Conservation (phyloP, 1,284 basidiomycete species). For the Cronartium ribicola region DNA sequence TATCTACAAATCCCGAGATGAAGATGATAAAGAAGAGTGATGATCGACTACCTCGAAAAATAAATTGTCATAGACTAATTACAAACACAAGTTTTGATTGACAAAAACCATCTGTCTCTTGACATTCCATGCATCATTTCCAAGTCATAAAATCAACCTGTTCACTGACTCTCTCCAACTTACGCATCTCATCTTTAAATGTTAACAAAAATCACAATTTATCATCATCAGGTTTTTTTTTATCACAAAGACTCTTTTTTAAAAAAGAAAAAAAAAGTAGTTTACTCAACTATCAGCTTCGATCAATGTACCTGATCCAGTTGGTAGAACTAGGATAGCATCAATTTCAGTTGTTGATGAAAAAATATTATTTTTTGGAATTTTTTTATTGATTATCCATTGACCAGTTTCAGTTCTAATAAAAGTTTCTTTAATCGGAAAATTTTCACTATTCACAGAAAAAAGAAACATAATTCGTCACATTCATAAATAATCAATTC, state of each 20-base stretch:
- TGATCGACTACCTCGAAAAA: too few species aligned
- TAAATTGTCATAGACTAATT: too few species aligned
- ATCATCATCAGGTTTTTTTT: not conserved
- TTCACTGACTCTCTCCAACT: conserved; percentile 47
- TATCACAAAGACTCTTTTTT: not conserved
- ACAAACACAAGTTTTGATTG: too few species aligned
- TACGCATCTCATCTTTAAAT: conserved; percentile 48
- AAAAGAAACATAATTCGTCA: too few species aligned
- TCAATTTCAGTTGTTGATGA: conserved; percentile 7
- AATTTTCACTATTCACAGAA: not conserved
- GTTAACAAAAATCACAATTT: conserved; percentile 7
- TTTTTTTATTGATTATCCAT: conserved; percentile 31
- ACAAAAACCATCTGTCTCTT: too few species aligned
- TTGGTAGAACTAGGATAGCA: conserved; percentile 23
- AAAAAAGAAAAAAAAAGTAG: conserved; percentile 8
- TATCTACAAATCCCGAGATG: too few species aligned
- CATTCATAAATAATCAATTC: too few species aligned
- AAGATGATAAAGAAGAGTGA: too few species aligned
- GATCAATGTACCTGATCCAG: conserved; percentile 23
- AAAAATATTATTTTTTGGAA: not conserved
- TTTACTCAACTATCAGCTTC: conserved; percentile 30
- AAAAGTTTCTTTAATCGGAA: conserved; percentile 16
- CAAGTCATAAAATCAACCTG: conserved; percentile 11
- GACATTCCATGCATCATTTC: not conserved
- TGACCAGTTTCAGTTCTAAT: conserved; percentile 31